Percentiles rank a stretch among this genome's conserved stretches.
These are phyloP conservation scores for Excoecaria agallocha DNA, from an alignment of 345 rosid species.

Conservation along the genomic window DNA sequence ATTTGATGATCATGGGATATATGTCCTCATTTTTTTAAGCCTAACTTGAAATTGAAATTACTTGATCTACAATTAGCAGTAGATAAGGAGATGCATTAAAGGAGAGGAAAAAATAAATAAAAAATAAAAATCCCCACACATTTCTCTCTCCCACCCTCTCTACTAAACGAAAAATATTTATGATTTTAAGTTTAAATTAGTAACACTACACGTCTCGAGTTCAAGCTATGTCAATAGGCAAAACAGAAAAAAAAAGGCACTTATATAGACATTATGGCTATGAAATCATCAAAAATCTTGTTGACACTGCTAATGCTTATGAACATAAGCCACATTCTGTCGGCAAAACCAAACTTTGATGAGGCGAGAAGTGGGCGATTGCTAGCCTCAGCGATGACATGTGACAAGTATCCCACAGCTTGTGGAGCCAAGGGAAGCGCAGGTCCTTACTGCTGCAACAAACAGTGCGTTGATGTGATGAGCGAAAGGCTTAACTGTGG, in stretches of 20 bases:
- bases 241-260: too few relatives aligned
- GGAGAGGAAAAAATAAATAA: too few relatives aligned
- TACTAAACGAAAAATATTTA: too few relatives aligned
- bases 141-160: too few relatives aligned
- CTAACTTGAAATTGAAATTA: not conserved
- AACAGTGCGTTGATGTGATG: constrained; percentile 32
- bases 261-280: not conserved
- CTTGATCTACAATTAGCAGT: not conserved
- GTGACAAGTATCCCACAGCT: constrained; percentile 21
- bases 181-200: too few relatives aligned
- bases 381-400: not conserved
- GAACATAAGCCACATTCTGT: not conserved
- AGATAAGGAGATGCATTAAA: not conserved
- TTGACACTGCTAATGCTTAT: not conserved
- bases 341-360: not conserved
- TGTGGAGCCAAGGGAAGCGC: constrained; percentile 29
- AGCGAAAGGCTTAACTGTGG: constrained; percentile 31
- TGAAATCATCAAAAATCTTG: not conserved
- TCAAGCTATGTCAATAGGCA: too few relatives aligned
- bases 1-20: not conserved
- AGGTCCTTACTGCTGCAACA: constrained; percentile 39
- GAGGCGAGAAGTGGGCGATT: not conserved
- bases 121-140: too few relatives aligned
- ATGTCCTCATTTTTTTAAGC: not conserved
- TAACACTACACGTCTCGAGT: too few relatives aligned